Base-by-base conservation (phyloP, 805 yeast genomes). In the Brettanomyces nanus region DNA sequence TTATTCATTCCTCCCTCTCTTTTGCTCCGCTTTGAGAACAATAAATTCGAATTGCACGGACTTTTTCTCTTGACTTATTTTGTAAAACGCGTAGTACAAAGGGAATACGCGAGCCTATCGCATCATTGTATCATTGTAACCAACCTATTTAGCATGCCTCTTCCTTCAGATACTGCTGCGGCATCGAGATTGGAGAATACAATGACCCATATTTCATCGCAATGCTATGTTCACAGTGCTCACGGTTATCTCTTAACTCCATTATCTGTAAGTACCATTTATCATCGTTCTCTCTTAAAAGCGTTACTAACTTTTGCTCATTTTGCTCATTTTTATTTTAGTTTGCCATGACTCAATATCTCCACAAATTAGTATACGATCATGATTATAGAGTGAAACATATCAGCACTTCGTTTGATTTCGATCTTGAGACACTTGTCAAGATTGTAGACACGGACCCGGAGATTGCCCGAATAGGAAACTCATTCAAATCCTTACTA, bases 321-420 rank as follows among this genome's bases (percentile, higher is more conserved):
- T n/a, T n/a, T n/a, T n/a, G n/a, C n/a, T n/a, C n/a, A n/a, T n/a
- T n/a, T n/a, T n/a, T n/a, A n/a, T n/a, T n/a, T n/a, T n/a, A 52
- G 54, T 39, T 51, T 31, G 41, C 40, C 3, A 44, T 51, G 5
- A 35, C 31, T 13, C 49, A 45, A 23, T 54, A 51, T 20, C 35
- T 48, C 19, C 19, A 14, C 6, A 34, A 35, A 19, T 36, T 45
- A 5, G 19, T 7, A 1, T 15, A 14, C 1, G 28, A 41, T n/a
- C 18, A 32, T 6, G 7, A 34, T 5, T 37, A 34, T 19, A 43
- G 31, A 19, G 48, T 50, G 19, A 35, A 29, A 6, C 51, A 48
- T 31, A 15, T 40, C 7, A 31, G 34, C 6, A 28, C 43, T 2
- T 29, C 44, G 3, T 40, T 38, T 14, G 38, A 42, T 22, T 47